phyloP scores from a whole-genome alignment of 2,329 filamentous ascomycete genomes.

The Curvularia lunata region DNA sequence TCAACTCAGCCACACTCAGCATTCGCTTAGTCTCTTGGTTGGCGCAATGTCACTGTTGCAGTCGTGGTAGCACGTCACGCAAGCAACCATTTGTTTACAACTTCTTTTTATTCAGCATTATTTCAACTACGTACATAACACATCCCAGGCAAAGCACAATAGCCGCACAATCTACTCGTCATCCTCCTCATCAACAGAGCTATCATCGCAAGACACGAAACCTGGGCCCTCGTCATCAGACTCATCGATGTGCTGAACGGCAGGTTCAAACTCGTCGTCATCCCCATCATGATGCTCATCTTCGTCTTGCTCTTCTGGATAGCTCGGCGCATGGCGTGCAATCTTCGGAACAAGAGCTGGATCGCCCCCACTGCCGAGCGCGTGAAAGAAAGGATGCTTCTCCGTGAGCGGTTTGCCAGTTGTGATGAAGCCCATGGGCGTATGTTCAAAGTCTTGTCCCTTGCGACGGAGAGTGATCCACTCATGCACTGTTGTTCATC shows the following conservation, averaged over 20 bases:
- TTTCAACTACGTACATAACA: not conserved
- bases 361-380: slow-evolving; percentile 7
- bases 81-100: not conserved
- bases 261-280: slow-evolving; percentile 23
- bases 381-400: slow-evolving; percentile 61
- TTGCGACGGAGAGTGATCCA: slow-evolving; percentile 63
- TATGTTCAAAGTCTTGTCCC: slow-evolving; percentile 64
- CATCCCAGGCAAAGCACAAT: not conserved
- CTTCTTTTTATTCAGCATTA: not conserved
- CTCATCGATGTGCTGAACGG: slow-evolving; percentile 21
- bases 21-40: not conserved
- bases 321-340: slow-evolving; percentile 16
- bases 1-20: not conserved
- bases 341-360: slow-evolving; percentile 18
- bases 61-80: not conserved
- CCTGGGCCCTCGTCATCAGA: slow-evolving; percentile 21
- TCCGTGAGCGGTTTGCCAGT: slow-evolving; percentile 58
- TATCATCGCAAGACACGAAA: slow-evolving; percentile 11
- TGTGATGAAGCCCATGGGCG: slow-evolving; percentile 64
- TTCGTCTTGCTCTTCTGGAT: slow-evolving; percentile 10
- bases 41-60: not conserved
- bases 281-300: slow-evolving; percentile 20
- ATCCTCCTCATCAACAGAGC: slow-evolving; percentile 8
- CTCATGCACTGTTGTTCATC: slow-evolving; percentile 52
- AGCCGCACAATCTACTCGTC: not conserved